Base-by-base conservation (phyloP, 2,329 filamentous ascomycete genomes). In the Ciborinia camelliae region DNA sequence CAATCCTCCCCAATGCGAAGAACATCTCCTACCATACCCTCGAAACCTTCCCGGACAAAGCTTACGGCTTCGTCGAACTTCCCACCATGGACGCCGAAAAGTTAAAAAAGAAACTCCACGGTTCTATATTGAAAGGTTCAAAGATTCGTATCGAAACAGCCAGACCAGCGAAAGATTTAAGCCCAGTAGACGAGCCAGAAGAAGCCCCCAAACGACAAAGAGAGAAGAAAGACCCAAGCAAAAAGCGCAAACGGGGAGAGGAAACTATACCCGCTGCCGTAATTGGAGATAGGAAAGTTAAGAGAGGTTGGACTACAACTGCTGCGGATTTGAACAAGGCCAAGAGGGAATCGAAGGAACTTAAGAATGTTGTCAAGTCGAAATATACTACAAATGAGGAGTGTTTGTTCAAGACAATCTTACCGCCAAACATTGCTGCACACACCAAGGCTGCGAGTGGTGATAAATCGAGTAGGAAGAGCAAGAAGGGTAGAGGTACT, bases 21-120 rank as follows among this genome's bases (percentile, higher is more conserved):
- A 91, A 92, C 74, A 85, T 97, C 61, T 97, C 93, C n/a, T 97
- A 89, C 78, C 94, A 98, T 77, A 81, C 82, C 6, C 79, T 97
- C 70, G 85, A 92, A 74, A 93, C 93, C 0, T 97, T 96, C 68
- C 94, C 94, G 18, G 95, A 99, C 70, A 90, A 86, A 75, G 88
- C 86, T 62, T 99, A 92, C 86, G 95, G 94, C 64, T 99, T 90
- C 78, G 81, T 98, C 66, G 92, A 96, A 54, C 79, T 99, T 45
- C 93, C 93, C 0, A 78, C 76, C 3, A 85, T 86, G 77, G 92
- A 96, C 69, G 95, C 94, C 12, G 90, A 94, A n/a, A 96, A 92
- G 77, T 78, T 98, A 62, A 92, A 88, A 79, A 94, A 90, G 79
- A 98, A 95, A 79, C 83, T 98, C 58, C 90, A 97, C 80, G 94